These are phyloP conservation scores for Candida nitratophila DNA, from an alignment of 805 yeast species.

Conservation along the genomic window DNA sequence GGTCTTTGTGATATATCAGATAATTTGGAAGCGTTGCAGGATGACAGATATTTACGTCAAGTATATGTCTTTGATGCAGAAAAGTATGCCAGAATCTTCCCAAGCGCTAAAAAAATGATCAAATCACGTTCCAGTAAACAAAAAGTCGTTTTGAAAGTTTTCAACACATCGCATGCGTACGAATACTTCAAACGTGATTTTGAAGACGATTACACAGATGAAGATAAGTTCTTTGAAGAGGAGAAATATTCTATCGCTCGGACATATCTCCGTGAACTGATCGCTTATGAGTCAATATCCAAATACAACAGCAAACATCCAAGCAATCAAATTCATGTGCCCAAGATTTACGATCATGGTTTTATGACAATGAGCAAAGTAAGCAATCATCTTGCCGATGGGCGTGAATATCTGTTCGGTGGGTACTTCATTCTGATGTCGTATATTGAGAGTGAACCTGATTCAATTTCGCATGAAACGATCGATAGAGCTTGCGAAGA, in stretches of 20 bases:
- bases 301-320: background rate
- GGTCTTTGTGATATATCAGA: background rate
- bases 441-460: background rate
- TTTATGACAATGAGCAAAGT: background rate
- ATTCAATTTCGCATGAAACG: background rate
- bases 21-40: background rate
- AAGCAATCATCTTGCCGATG: background rate
- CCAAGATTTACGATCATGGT: background rate
- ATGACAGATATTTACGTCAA: background rate
- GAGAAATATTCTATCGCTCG: background rate
- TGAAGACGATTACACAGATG: too few relatives aligned
- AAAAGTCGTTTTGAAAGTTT: background rate
- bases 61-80: background rate
- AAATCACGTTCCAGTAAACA: background rate
- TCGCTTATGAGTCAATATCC: background rate
- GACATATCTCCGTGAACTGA: background rate
- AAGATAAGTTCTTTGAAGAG: too few relatives aligned
- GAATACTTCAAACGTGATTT: background rate
- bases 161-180: background rate
- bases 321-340: background rate
- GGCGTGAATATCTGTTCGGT: background rate
- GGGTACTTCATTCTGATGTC: background rate
- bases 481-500: background rate
- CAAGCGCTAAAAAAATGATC: background rate
- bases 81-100: background rate